Evolutionary conservation across 768 basidiomycete genomes (phyloP).

Genomic region (Tricholoma hemisulphureum): DNA sequence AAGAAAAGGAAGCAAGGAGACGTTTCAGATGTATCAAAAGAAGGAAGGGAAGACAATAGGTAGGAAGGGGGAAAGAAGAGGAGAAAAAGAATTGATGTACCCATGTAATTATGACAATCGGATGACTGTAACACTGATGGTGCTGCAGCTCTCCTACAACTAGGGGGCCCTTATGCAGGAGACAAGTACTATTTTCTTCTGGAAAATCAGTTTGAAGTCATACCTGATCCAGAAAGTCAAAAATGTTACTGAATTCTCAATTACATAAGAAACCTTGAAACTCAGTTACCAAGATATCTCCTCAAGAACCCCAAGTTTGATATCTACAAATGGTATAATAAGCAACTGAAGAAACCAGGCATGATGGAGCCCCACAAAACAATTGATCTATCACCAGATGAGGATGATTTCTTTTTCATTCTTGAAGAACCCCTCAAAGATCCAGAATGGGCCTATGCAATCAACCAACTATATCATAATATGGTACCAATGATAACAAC

Average conservation of each 20-base stretch:
- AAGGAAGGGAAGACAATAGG: too few species aligned
- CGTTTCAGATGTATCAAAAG: too few species aligned
- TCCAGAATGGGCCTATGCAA: not conserved
- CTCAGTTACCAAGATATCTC: not conserved
- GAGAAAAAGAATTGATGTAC: too few species aligned
- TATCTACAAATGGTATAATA: not conserved
- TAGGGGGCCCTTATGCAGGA: slow-evolving; percentile 3
- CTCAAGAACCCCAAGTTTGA: not conserved
- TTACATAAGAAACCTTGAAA: slow-evolving; percentile 1
- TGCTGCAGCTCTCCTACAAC: not conserved
- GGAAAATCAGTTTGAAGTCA: not conserved
- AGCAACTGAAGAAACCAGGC: not conserved
- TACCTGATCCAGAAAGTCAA: not conserved
- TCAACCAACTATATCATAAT: not conserved
- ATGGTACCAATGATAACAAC: not conserved
- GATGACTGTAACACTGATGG: too few species aligned
- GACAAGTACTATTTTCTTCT: not conserved
- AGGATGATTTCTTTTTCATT: slow-evolving; percentile 1
- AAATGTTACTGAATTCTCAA: not conserved
- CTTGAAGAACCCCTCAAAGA: not conserved
- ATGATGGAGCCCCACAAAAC: not conserved
- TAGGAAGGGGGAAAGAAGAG: too few species aligned
- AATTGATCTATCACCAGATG: not conserved
- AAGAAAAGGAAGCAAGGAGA: too few species aligned
- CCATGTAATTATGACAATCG: too few species aligned